Base-by-base conservation (phyloP, 2,329 filamentous ascomycete species). In the Zymoseptoria pseudotritici region DNA sequence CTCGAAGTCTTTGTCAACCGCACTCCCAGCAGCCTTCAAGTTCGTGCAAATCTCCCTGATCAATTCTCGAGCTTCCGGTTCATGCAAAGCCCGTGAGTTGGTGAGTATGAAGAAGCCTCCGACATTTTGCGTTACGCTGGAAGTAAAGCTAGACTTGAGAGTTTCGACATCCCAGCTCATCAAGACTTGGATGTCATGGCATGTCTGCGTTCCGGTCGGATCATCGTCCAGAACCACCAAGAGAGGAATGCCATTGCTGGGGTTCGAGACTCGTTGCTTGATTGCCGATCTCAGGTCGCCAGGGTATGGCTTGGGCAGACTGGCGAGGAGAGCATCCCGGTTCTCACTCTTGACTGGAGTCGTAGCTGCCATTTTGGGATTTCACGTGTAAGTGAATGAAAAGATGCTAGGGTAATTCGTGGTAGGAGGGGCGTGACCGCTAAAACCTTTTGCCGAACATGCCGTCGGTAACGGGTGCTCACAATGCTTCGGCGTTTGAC, bases 71-170 rank as follows among this genome's bases (percentile, higher is more conserved):
- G 82, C 82, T 51, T 79, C 76, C 0, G 69, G 67, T 0, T 81
- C 77, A 20, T 79, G 80, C 2, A 85, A 70, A 0, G 83, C 83
- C 4, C 83, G 79, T 2, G 81, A 83, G 67, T 85, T 85, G 36
- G 82, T 85, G 5, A 84, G 74, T 63, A 85, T 83, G 72, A 85
- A 85, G 75, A 85, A 85, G 19, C 82, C 83, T 5, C 71, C 74
- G 24, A 51, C 50, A 4, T 42, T 20, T 3, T 22, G 19, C 0
- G 62, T 64, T 1, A 50, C 26, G 1, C 11, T 1, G 31, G 69
- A 69, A 2, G 67, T 68, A 62, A 84, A 79, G 65, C 83, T 80
- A 7, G 67, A 62, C 2, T 69, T 70, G 2, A 84, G 73, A 0
- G 75, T 78, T 1, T 71, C 63, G 5, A 76, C 63, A 59, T 81